A percentile compares a stretch with the other conserved stretches of the same genome.
Evolutionary conservation across 441 rosid genomes (phyloP).

Genomic region (Erodium chrysanthum): DNA sequence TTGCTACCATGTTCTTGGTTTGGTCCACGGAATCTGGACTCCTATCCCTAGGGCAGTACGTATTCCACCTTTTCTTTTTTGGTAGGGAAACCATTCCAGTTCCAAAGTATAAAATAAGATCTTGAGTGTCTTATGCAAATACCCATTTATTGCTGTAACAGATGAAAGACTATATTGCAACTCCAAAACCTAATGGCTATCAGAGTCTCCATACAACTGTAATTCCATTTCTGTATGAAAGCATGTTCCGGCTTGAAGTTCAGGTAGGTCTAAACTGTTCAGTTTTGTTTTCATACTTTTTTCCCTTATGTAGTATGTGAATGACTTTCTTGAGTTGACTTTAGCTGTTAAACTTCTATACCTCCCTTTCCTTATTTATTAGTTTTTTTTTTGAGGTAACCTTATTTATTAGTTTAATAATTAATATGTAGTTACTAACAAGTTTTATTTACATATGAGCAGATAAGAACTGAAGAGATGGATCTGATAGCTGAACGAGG

Average conservation of each 20-base stretch:
- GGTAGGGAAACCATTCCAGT: conserved; percentile 4
- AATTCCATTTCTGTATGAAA: conserved; percentile 91
- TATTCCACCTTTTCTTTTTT: conserved; percentile 20
- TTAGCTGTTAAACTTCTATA: not conserved
- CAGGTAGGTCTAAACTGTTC: conserved; percentile 43
- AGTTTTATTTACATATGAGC: conserved; percentile 17
- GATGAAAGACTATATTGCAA: conserved; percentile 99
- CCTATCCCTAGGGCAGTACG: conserved; percentile 87
- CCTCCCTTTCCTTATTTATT: conserved; percentile 6
- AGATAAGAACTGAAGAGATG: conserved; percentile 98
- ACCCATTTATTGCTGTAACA: conserved; percentile 22
- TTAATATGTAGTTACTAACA: conserved; percentile 2
- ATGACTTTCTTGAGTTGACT: not conserved
- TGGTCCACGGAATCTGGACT: conserved; percentile 94
- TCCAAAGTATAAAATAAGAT: not conserved
- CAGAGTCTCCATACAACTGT: conserved; percentile 96
- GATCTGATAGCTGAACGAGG: conserved; percentile 94
- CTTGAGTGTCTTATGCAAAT: conserved; percentile 8
- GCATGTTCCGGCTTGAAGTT: conserved; percentile 91
- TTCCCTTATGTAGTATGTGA: not conserved
- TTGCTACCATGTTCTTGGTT: conserved; percentile 91
- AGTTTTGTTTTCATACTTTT: conserved; percentile 7
- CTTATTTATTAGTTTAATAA: not conserved
- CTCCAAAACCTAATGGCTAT: conserved; percentile 95
- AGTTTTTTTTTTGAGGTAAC: too few relatives aligned